These are phyloP conservation scores for Ogataea angusta DNA, from an alignment of 805 yeast genomes.

Conservation along the genomic window DNA sequence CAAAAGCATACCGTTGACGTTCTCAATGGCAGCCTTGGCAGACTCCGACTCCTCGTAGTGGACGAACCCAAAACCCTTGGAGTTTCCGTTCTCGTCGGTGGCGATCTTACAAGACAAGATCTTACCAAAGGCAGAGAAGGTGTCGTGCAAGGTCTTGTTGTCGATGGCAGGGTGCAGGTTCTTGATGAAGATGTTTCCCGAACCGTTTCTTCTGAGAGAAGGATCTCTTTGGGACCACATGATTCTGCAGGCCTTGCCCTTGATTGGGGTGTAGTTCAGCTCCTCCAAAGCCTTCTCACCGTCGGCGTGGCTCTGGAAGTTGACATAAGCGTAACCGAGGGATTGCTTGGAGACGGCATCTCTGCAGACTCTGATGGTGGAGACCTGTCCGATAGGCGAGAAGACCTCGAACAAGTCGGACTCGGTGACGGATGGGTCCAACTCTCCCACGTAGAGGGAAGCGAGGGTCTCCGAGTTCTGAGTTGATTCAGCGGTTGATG, in stretches of 20 bases:
- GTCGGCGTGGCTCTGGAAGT: slow-evolving; percentile 84
- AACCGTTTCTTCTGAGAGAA: slow-evolving; percentile 87
- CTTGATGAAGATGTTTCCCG: slow-evolving; percentile 96
- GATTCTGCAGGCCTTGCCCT: slow-evolving; percentile 96
- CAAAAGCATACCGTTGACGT: slow-evolving; percentile 96
- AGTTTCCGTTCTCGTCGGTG: slow-evolving; percentile 83
- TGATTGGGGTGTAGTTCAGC: slow-evolving; percentile 89
- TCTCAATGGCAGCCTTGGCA: slow-evolving; percentile 92
- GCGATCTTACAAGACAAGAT: slow-evolving; percentile 97
- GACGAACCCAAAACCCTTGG: slow-evolving; percentile 96
- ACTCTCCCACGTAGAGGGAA: slow-evolving; percentile 96
- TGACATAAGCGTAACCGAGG: slow-evolving; percentile 97
- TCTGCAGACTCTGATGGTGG: slow-evolving; percentile 98
- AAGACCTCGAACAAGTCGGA: slow-evolving; percentile 92
- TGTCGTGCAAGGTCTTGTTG: slow-evolving; percentile 97
- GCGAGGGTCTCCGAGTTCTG: slow-evolving; percentile 60
- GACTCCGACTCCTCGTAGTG: slow-evolving; percentile 92
- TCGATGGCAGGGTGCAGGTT: slow-evolving; percentile 97
- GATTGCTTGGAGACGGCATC: slow-evolving; percentile 96
- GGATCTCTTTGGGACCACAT: slow-evolving; percentile 99
- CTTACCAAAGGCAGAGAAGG: slow-evolving; percentile 94
- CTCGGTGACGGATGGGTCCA: slow-evolving; percentile 89
- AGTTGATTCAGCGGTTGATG: slow-evolving; percentile 33
- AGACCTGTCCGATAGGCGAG: slow-evolving; percentile 91
- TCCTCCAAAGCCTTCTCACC: slow-evolving; percentile 94